Evolutionary conservation across 345 rosid species (phyloP), one percentile per base, ranked within the genome.

Genomic region (Turritis glabra): DNA sequence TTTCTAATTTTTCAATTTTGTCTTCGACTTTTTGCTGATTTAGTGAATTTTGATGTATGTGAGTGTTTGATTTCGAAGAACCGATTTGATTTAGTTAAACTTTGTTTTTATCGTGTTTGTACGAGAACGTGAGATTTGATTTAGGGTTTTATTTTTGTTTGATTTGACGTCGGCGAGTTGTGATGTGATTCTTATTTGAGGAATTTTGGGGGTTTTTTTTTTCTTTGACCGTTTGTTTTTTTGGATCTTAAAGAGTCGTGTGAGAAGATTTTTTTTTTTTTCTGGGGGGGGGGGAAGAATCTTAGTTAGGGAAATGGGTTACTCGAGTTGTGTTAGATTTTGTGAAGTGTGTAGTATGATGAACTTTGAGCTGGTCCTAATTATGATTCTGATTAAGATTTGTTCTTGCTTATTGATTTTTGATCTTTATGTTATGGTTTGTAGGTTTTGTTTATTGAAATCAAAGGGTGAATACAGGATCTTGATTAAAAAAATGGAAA

Each of bases 401-500:
- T 58, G 63, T 14, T 55, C 5, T 37, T 55, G 22, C 5, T 64
- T 27, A 40, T 37, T 38, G 32, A 47, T 67, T 46, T 46, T 29
- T 67, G 61, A 47, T 75, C 9, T 7, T 61, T 0, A 7, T 47
- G 30, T n/a, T 23, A 32, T 37, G 4, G 7, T 30, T 17, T 67
- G 13, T 55, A 73, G 72, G 66, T 43, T 43, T 26, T 21, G 27
- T 15, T 30, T 12, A 40, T 33, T 13, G 60, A 68, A 53, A 26
- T 68, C 51, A 25, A 19, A 46, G 26, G 52, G 8, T 68, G 53
- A 5, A 1, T n/a, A 41, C 12, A 43, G 43, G 75, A 69, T 37
- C 60, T 75, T 67, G 48, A 29, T 9, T 19, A 15, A 37, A 64
- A 64, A 38, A 60, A 93, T 88, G 98, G 93, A 91, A 75, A 77